Base-by-base conservation (phyloP, 768 basidiomycete species). In the Naganishia antarctica region DNA sequence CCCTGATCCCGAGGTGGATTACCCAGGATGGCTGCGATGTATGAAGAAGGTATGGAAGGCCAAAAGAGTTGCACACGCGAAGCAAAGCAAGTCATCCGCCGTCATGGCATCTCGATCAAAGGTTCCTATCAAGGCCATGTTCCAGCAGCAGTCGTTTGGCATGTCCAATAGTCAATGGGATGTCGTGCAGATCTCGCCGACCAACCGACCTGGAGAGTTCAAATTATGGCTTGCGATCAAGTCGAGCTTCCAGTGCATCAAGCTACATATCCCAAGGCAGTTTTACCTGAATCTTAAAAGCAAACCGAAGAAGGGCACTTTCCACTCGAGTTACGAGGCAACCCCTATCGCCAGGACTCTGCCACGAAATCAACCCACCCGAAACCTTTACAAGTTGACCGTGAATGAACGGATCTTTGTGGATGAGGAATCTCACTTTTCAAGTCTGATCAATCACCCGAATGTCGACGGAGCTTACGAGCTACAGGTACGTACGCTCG, bases 401-500 rank as follows among this genome's bases (percentile, higher is more conserved):
- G 90, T 92, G 25, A 83, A 86, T 32, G 96, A 98, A 74, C 86
- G 88, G 5, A 79, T 87, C 16, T 99, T 89, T 77, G 81, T 87
- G 31, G 85, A 88, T 31, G 89, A 87, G 31, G 87, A 90, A 70
- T 87, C 90, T 62, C 90, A 96, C 74, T 97, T 98, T 73, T 86
- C 91, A 18, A 87, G 92, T 73, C 81, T 98, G 53, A 90, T 85
- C 64, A 96, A 96, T 72, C 89, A 93, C 71, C 90, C 93, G 0
- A 91, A 89, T 72, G 90, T 97, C 9, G 91, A 97, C 70, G 91
- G 91, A 0, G 88, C 96, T 3, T 99, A 87, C 71, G 96, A 99
- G 78, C 82, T 87, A 21, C 92, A 98, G 83, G 53, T 40, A 40
- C 23, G 53, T 57, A n/a, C n/a, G n/a, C n/a, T n/a, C n/a, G n/a